Base-by-base conservation (phyloP, 768 basidiomycete genomes). In the Exidia glandulosa region DNA sequence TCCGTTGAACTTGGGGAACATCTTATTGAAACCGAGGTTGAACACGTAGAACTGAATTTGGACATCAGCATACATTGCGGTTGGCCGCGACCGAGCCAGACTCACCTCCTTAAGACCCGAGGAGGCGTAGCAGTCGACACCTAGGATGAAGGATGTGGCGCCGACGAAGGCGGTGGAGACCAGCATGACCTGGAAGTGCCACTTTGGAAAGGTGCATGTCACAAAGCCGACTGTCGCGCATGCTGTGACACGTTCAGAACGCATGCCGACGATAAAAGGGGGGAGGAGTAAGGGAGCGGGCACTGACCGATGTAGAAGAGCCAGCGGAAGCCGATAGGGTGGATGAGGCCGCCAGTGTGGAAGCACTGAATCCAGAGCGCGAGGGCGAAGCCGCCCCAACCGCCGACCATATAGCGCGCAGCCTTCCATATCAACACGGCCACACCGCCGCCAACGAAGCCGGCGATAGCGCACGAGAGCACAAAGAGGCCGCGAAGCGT, bases 391-490 rank as follows among this genome's bases (percentile, higher is more conserved):
- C 95, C 95, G 33, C 87, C 90, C 79, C 87, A 90, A 1, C 77
- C 79, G 1, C 77, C 76, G n/a, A 82, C 76, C 64, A 86, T 83
- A 72, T 92, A 94, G 65, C 87, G 85, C 13, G 93, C 84, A 32
- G 81, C 87, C 68, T 93, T 88, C 87, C 87, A 95, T 70, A 94
- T 93, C 77, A 97, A 94, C 65, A 95, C 90, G 59, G 89, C 83
- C 60, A 90, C 76, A 25, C 80, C 92, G 36, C 93, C 93, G 31
- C 90, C 91, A 57, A 86, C 85, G 60, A 91, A 71, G 27, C 93
- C 90, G 19, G 92, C 87, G 50, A 95, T 82, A 16, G 82, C 74
- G 62, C 79, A 86, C 0, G 93, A 82, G 31, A 97, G 81, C 19
- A 95, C 86, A 73, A 94, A 96, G 75, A 96, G 83, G 50, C 93